A percentile compares a stretch with the other conserved stretches of the same genome.
Conservation (phyloP, 768 basidiomycete species). For the Amyloporia xantha region DNA sequence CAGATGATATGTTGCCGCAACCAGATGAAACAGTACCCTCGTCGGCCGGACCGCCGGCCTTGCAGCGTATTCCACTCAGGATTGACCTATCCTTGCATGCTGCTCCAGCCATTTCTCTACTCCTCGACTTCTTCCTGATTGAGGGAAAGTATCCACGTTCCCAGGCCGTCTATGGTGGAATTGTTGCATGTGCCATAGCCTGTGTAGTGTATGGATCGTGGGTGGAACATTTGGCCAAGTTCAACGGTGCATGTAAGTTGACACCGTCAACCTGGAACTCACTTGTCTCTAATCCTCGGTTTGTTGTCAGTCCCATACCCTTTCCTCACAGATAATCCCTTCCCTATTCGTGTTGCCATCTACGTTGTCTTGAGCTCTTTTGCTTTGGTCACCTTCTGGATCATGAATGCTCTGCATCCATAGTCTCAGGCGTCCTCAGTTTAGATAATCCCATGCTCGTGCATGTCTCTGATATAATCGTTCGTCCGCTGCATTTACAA, state of each 20-base stretch:
- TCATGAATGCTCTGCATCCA: slow-evolving; percentile 52
- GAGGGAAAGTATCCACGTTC: slow-evolving; percentile 46
- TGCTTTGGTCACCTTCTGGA: slow-evolving; percentile 49
- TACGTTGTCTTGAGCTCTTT: slow-evolving; percentile 48
- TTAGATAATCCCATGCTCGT: no score
- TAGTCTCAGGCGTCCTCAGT: slow-evolving; percentile 1
- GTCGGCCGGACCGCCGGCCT: slow-evolving; percentile 20
- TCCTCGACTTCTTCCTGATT: slow-evolving; percentile 63
- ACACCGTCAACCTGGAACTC: not conserved
- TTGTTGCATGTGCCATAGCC: slow-evolving; percentile 25
- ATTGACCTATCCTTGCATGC: slow-evolving; percentile 56
- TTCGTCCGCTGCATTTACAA: no score
- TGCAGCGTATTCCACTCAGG: slow-evolving; percentile 35
- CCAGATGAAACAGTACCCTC: slow-evolving; percentile 21
- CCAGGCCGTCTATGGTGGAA: slow-evolving; percentile 27
- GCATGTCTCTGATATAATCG: no score
- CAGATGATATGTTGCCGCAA: slow-evolving; percentile 8
- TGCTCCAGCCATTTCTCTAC: slow-evolving; percentile 47
- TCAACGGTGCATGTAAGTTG: slow-evolving; percentile 58
- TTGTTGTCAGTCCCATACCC: slow-evolving; percentile 69
- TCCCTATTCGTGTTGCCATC: slow-evolving; percentile 47
- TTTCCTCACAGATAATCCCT: slow-evolving; percentile 59
- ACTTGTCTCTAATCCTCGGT: slow-evolving; percentile 3
- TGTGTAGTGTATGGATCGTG: slow-evolving; percentile 50
- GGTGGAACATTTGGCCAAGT: slow-evolving; percentile 59